Percentiles rank a stretch among this genome's conserved stretches.
phyloP scores from a whole-genome alignment of 2,329 filamentous ascomycete genomes.

The Fusarium anguioides region DNA sequence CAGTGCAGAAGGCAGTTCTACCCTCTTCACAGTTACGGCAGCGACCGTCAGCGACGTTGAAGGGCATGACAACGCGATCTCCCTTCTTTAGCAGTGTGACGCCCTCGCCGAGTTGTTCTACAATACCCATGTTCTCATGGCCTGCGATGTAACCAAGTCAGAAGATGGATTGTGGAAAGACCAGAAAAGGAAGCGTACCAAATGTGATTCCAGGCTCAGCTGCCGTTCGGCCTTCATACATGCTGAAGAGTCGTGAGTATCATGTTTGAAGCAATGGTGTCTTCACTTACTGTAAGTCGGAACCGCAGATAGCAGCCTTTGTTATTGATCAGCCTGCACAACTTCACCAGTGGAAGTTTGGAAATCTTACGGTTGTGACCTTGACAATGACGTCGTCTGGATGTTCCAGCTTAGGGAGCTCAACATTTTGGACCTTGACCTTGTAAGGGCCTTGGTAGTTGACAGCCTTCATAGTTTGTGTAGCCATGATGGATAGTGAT shows the following conservation, averaged over 20 bases:
- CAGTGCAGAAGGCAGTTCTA: conserved; percentile 73
- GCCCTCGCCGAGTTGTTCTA: conserved; percentile 65
- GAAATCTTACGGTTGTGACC: conserved; percentile 66
- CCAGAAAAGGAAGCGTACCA: conserved; percentile 46
- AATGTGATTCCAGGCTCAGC: conserved; percentile 72
- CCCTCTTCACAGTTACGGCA: conserved; percentile 74
- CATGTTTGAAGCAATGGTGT: neutral
- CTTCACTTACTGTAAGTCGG: conserved; percentile 56
- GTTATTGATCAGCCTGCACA: conserved; percentile 5
- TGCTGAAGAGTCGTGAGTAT: conserved; percentile 51
- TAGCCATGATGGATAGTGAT: conserved; percentile 32
- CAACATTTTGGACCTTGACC: conserved; percentile 71
- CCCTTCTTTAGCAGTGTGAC: conserved; percentile 71
- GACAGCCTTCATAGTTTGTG: conserved; percentile 67
- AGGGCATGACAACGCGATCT: conserved; percentile 72
- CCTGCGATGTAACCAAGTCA: conserved; percentile 31
- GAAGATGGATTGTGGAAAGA: too few species aligned
- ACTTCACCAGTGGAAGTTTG: neutral
- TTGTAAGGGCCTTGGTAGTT: conserved; percentile 71
- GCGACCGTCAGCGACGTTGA: conserved; percentile 72
- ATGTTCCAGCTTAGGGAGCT: conserved; percentile 68
- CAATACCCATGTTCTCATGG: conserved; percentile 71
- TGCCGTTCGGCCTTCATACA: conserved; percentile 74
- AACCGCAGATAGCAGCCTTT: conserved; percentile 64
- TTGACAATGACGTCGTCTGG: conserved; percentile 74